Conservation (phyloP, 2,329 filamentous ascomycete genomes). For the Hypoxylon sp. region DNA sequence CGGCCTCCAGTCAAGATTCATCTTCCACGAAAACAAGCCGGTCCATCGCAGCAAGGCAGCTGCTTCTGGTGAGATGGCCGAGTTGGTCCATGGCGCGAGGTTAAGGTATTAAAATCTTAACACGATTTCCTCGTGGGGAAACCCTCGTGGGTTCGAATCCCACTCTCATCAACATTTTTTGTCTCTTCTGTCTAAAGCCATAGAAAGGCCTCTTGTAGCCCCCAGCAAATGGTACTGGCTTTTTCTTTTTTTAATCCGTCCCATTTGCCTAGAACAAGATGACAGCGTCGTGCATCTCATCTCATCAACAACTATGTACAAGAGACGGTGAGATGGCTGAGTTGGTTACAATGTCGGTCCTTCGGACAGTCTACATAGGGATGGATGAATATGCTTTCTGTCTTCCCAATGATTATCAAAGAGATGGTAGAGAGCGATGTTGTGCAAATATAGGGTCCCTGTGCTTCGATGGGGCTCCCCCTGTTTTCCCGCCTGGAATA, state of each 20-base stretch:
- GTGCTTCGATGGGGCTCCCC: not conserved
- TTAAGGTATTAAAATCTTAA: slow-evolving; percentile 15
- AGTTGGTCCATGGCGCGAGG: slow-evolving; percentile 20
- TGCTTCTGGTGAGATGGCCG: slow-evolving; percentile 11
- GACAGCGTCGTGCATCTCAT: no score
- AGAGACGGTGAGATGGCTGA: slow-evolving; percentile 51
- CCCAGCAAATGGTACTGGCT: no score
- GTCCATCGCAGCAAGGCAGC: not conserved
- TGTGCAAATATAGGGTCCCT: not conserved
- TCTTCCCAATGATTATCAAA: not conserved
- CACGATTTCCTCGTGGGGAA: slow-evolving; percentile 11
- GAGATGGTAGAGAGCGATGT: not conserved
- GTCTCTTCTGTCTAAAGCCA: not conserved
- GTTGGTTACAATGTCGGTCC: no score
- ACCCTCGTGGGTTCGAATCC: slow-evolving; percentile 18
- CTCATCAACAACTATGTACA: slow-evolving; percentile 1
- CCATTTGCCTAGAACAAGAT: not conserved
- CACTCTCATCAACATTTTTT: slow-evolving; percentile 11
- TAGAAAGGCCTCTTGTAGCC: no score
- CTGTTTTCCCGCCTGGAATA: not conserved
- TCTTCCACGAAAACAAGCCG: not conserved
- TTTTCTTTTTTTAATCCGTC: not conserved
- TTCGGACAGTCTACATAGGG: no score
- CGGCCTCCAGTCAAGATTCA: not conserved
- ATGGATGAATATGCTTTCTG: no score